Percentiles rank a stretch among this genome's conserved stretches.
These are phyloP conservation scores for Vaccinium myrtillus DNA, from an alignment of 148 eudicot species.

Conservation along the genomic window DNA sequence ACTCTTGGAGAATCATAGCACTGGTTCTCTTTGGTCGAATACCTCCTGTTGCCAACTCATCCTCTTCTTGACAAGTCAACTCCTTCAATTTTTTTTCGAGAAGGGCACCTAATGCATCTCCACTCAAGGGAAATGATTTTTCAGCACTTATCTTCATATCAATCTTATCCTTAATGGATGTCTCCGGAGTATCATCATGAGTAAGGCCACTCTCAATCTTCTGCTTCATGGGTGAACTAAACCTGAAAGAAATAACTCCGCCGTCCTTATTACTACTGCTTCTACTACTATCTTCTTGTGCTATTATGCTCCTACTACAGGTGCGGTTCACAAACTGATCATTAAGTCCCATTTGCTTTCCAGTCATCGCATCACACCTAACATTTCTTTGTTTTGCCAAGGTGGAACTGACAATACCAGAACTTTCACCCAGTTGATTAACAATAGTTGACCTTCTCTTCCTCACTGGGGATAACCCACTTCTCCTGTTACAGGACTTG, in stretches of 20 bases:
- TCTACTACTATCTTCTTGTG: slow-evolving; percentile 27
- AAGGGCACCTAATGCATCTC: slow-evolving; percentile 70
- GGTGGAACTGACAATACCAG: slow-evolving; percentile 28
- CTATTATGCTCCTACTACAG: slow-evolving; percentile 26
- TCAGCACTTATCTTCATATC: slow-evolving; percentile 26
- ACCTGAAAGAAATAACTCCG: slow-evolving; percentile 46
- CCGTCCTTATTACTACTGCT: slow-evolving; percentile 23
- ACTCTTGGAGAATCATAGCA: slow-evolving; percentile 83
- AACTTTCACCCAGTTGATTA: slow-evolving; percentile 39
- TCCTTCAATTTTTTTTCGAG: slow-evolving; percentile 75
- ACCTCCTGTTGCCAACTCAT: slow-evolving; percentile 47
- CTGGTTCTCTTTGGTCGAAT: slow-evolving; percentile 54
- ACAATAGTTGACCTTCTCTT: slow-evolving; percentile 50
- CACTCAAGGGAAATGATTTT: slow-evolving; percentile 39
- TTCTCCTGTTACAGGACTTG: slow-evolving; percentile 33
- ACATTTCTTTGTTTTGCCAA: slow-evolving; percentile 33
- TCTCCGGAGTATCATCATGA: slow-evolving; percentile 18
- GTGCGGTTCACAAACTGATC: slow-evolving; percentile 21
- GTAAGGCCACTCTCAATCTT: slow-evolving; percentile 19
- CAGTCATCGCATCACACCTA: slow-evolving; percentile 21
- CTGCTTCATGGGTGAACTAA: slow-evolving; percentile 54
- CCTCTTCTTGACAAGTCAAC: slow-evolving; percentile 63
- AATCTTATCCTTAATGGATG: slow-evolving; percentile 20
- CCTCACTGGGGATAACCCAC: slow-evolving; percentile 37
- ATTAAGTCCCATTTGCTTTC: slow-evolving; percentile 24